Base-by-base conservation (phyloP, 2,329 filamentous ascomycete genomes). In the Sclerotiophoma versabilis region DNA sequence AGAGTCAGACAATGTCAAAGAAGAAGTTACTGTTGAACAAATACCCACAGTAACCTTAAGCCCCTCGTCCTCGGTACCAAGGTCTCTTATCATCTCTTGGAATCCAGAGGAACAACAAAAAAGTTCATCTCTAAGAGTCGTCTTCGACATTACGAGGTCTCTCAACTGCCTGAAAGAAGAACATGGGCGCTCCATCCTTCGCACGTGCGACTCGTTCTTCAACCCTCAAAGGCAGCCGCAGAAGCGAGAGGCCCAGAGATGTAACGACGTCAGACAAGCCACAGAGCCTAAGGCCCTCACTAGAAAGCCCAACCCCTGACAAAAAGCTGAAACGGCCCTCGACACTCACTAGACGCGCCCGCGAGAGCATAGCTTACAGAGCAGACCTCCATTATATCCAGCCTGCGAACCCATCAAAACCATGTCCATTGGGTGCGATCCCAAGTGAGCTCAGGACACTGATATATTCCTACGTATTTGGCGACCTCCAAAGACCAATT, bases 191-290 rank as follows among this genome's bases (percentile, higher is more conserved):
- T n/a, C 60, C 65, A 30, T 63, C 62, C 5, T 68, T 65, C 23
- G 56, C 62, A 9, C 63, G 62, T 37, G 52, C 60, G 33, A 68
- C 63, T 46, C 38, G 54, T 11, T 59, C 64, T 5, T 64, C 64
- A 17, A 49, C 33, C 10, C 49, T 53, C 10, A 58, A 33, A 34
- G 38, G 43, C 8, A 58, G 34, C 20, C 49, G 41, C 5, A 41
- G 29, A n/a, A 10, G 52, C 32, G 27, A 41, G 6, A 55, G 32
- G 20, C 34, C 29, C 9, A 20, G 38, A 10, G 22, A 34, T 10
- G 7, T 25, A 2, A 20, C 30, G 12, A 34, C 27, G 8, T n/a
- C 34, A 6, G 22, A 27, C 27, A 47, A 25, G 14, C 23, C 17
- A n/a, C 37, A 32, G 19, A 20, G 25, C 6, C 15, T 17, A 22